Evolutionary conservation across 2,329 filamentous ascomycete species (phyloP).

Genomic region (Penicillium concentricum): DNA sequence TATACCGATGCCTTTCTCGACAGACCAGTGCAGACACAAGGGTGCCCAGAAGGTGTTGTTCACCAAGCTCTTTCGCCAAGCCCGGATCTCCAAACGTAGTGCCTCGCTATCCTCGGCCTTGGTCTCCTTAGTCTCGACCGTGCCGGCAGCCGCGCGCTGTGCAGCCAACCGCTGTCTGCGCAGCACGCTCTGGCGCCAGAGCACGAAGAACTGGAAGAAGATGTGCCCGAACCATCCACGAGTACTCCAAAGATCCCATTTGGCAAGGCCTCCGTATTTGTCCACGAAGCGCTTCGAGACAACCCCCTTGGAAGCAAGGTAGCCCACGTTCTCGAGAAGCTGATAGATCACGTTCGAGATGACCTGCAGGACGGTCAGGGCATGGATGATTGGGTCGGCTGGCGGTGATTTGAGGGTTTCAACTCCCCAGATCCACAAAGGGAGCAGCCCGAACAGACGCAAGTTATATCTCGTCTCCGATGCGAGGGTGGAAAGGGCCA

Average conservation of each 20-base stretch:
- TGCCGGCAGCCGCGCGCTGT: slow-evolving; percentile 14
- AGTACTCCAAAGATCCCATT: slow-evolving; percentile 69
- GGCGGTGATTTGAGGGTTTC: slow-evolving; percentile 52
- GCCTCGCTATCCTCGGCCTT: slow-evolving; percentile 33
- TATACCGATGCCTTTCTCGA: slow-evolving; percentile 62
- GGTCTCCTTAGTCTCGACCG: slow-evolving; percentile 19
- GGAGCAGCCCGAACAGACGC: slow-evolving; percentile 63
- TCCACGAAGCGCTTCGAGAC: slow-evolving; percentile 49
- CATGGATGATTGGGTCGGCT: slow-evolving; percentile 47
- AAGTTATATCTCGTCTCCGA: slow-evolving; percentile 54
- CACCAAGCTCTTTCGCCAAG: slow-evolving; percentile 62
- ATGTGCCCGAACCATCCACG: slow-evolving; percentile 80
- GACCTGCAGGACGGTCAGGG: slow-evolving; percentile 68
- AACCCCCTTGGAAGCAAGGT: slow-evolving; percentile 71
- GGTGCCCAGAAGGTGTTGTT: slow-evolving; percentile 76
- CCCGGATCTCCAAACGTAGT: slow-evolving; percentile 46
- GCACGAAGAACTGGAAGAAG: slow-evolving; percentile 68
- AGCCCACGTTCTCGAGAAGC: slow-evolving; percentile 78
- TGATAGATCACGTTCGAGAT: slow-evolving; percentile 69
- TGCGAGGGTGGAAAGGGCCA: slow-evolving; percentile 49
- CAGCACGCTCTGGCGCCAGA: slow-evolving; percentile 51
- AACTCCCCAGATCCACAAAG: slow-evolving; percentile 77
- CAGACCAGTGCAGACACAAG: slow-evolving; percentile 79
- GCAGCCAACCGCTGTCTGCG: slow-evolving; percentile 31
- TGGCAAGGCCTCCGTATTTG: slow-evolving; percentile 53